A percentile compares a stretch with the other conserved stretches of the same genome.
Evolutionary conservation across 306 rosid species (phyloP).

Genomic region (Cajanus cajan): DNA sequence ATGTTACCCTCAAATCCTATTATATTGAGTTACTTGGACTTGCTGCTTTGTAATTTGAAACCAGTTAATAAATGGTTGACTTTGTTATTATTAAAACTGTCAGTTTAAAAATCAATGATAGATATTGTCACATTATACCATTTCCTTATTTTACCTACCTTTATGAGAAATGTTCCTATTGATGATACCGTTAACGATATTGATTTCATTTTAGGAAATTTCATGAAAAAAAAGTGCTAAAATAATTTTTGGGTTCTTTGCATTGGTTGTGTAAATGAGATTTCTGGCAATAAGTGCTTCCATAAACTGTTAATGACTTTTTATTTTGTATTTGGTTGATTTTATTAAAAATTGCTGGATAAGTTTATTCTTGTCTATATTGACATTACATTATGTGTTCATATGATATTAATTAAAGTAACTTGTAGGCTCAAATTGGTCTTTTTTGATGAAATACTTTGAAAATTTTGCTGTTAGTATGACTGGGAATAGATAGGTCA

Average conservation of each 20-base stretch:
- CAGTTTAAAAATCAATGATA: background rate
- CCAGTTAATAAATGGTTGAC: background rate
- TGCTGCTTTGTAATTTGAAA: background rate
- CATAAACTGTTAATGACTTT: background rate
- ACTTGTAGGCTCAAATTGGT: background rate
- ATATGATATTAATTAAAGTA: background rate
- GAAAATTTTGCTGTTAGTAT: no score
- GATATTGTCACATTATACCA: background rate
- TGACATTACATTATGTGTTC: background rate
- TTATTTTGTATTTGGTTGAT: conserved; percentile 1
- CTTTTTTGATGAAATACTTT: background rate
- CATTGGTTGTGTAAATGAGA: background rate
- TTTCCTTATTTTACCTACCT: background rate
- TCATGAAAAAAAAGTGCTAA: background rate
- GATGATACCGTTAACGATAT: background rate
- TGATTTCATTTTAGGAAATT: conserved; percentile 1
- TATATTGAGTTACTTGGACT: background rate
- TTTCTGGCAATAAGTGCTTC: background rate
- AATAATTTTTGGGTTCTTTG: background rate
- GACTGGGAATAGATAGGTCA: no score
- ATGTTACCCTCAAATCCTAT: background rate
- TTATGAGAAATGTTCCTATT: background rate
- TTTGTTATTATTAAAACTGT: background rate
- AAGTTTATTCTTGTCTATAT: background rate
- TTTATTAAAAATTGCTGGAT: background rate